Percentiles rank a stretch among this genome's conserved stretches.
phyloP scores from a whole-genome alignment of 495 filamentous ascomycete species.

The Talaromyces borbonicus region DNA sequence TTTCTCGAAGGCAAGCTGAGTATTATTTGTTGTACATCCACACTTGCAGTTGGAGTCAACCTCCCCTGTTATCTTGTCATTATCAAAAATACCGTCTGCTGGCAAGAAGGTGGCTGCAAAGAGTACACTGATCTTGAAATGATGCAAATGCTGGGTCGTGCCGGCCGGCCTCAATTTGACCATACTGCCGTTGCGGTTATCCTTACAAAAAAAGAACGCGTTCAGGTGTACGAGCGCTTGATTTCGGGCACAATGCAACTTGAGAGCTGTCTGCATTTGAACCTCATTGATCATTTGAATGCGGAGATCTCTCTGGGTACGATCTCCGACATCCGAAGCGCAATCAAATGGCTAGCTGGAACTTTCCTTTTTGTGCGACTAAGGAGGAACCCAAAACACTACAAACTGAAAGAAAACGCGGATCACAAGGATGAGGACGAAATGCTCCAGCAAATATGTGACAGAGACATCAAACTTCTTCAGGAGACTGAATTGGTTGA shows the following conservation, averaged over 20 bases:
- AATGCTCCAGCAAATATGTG: conserved; percentile 69
- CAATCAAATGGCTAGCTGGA: conserved; percentile 72
- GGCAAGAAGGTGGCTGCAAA: conserved; percentile 49
- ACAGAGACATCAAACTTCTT: conserved; percentile 64
- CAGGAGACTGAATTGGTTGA: conserved; percentile 51
- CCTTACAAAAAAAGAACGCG: conserved; percentile 63
- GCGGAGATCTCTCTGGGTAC: conserved; percentile 85
- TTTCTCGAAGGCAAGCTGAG: conserved; percentile 69
- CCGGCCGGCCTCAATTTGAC: conserved; percentile 90
- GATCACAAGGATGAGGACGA: conserved; percentile 50
- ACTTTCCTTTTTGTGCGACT: conserved; percentile 86
- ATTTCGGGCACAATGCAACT: conserved; percentile 72
- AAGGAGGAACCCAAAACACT: conserved; percentile 67
- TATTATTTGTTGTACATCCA: conserved; percentile 94
- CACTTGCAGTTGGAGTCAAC: conserved; percentile 88
- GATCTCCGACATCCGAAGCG: conserved; percentile 57
- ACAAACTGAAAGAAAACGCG: conserved; percentile 56
- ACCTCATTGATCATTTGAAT: conserved; percentile 88
- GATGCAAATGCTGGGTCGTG: conserved; percentile 97
- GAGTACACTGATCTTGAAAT: conserved; percentile 91
- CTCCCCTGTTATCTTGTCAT: conserved; percentile 88
- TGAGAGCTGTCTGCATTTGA: conserved; percentile 80
- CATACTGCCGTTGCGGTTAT: conserved; percentile 77
- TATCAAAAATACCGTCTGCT: conserved; percentile 80
- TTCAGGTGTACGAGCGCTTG: conserved; percentile 68